phyloP scores from a whole-genome alignment of 331 rosid genomes.

The Quercus lobata region DNA sequence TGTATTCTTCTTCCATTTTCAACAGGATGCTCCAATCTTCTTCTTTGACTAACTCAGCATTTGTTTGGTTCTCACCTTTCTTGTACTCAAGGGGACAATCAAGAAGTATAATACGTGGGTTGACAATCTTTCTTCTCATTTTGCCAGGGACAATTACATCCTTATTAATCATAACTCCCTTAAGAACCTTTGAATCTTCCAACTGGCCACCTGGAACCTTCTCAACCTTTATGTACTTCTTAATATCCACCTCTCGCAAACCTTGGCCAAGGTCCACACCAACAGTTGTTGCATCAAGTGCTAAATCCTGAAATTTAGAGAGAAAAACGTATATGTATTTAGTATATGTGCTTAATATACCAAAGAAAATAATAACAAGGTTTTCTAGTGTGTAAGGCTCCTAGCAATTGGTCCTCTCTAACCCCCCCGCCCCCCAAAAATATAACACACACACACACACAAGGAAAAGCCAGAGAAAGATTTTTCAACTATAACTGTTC shows the following conservation, averaged over 20 bases:
- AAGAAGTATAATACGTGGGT: slow-evolving; percentile 90
- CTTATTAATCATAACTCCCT: slow-evolving; percentile 89
- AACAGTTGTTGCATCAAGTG: slow-evolving; percentile 88
- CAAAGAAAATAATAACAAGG: too few species aligned
- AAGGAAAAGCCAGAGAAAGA: too few species aligned
- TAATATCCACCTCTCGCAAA: slow-evolving; percentile 89
- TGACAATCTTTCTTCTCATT: slow-evolving; percentile 92
- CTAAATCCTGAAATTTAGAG: slow-evolving; percentile 58
- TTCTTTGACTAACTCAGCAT: slow-evolving; percentile 86
- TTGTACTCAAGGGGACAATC: slow-evolving; percentile 93
- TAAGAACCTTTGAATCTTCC: slow-evolving; percentile 83
- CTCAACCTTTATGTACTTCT: slow-evolving; percentile 95
- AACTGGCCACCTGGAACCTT: slow-evolving; percentile 93
- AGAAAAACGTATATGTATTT: too few species aligned
- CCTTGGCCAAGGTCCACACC: slow-evolving; percentile 96
- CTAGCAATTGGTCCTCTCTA: too few species aligned
- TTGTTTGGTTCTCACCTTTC: slow-evolving; percentile 95
- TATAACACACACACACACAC: too few species aligned
- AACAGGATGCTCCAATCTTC: slow-evolving; percentile 89
- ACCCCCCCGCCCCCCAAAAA: accelerated
- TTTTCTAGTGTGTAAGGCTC: too few species aligned
- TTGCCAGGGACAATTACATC: slow-evolving; percentile 94
- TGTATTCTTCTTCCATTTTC: slow-evolving; percentile 91
- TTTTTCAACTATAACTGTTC: too few species aligned
- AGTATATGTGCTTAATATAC: too few species aligned